phyloP scores from a whole-genome alignment of 1,284 basidiomycete genomes.

The Microbotryum silenes-acaulis region DNA sequence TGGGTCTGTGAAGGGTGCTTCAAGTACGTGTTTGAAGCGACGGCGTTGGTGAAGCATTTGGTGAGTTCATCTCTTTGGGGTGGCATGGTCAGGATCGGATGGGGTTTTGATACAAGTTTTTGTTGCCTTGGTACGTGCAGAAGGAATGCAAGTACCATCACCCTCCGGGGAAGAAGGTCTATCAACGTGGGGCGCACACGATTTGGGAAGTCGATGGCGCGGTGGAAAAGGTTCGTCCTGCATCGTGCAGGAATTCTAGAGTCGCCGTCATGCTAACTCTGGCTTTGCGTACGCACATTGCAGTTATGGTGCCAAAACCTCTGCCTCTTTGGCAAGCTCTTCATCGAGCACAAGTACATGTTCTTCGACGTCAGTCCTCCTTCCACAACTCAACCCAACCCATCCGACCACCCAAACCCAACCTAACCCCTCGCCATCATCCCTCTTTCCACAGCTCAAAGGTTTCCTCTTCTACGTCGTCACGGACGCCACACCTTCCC shows the following conservation, averaged over 20 bases:
- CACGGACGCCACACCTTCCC: slow-evolving; percentile 71
- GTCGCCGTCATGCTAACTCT: too few species aligned
- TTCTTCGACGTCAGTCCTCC: slow-evolving; percentile 65
- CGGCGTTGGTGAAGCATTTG: slow-evolving; percentile 63
- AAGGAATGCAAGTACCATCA: slow-evolving; percentile 61
- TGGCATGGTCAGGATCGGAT: too few species aligned
- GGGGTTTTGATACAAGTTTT: neutral
- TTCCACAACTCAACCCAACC: too few species aligned
- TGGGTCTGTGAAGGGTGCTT: slow-evolving; percentile 91
- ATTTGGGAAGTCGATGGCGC: slow-evolving; percentile 96
- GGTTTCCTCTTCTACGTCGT: slow-evolving; percentile 78
- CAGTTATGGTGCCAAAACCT: slow-evolving; percentile 94
- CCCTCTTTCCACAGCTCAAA: slow-evolving; percentile 11
- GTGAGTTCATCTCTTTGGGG: slow-evolving; percentile 46
- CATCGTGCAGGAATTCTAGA: too few species aligned
- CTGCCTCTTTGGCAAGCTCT: slow-evolving; percentile 93
- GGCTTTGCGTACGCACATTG: too few species aligned
- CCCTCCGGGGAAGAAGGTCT: slow-evolving; percentile 85
- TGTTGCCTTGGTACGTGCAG: slow-evolving; percentile 42
- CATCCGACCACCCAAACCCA: too few species aligned
- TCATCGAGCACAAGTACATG: slow-evolving; percentile 95
- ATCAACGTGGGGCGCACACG: slow-evolving; percentile 77
- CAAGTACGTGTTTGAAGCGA: slow-evolving; percentile 82
- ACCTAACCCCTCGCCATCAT: neutral
- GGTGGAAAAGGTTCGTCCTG: slow-evolving; percentile 58